Conservation (phyloP, 192 early-diverging fungal genomes). For the Lobosporangium transversale region DNA sequence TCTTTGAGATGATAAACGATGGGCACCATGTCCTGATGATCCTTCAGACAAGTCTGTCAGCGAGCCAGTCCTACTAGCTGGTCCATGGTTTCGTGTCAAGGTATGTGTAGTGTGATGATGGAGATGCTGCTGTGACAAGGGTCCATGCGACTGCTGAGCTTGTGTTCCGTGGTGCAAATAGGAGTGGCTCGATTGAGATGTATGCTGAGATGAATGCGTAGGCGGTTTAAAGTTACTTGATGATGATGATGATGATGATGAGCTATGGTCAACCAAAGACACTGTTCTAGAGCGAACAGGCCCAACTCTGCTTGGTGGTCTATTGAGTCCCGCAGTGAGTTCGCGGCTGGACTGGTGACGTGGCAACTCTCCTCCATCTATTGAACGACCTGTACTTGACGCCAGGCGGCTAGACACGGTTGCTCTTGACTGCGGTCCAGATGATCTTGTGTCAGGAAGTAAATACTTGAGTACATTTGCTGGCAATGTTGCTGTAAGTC, state of each 20-base stretch:
- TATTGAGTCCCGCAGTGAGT: conserved; percentile 9
- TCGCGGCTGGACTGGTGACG: conserved; percentile 32
- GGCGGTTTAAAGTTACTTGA: conserved; percentile 18
- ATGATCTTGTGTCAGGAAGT: conserved; percentile 31
- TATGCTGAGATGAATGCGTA: neutral
- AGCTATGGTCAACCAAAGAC: conserved; percentile 11
- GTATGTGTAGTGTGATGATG: conserved; percentile 4
- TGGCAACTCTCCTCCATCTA: conserved; percentile 19
- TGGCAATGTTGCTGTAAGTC: conserved; percentile 35
- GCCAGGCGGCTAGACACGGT: neutral
- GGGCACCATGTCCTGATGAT: neutral
- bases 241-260: too few relatives aligned
- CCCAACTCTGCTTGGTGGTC: conserved; percentile 39
- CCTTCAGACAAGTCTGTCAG: conserved; percentile 11
- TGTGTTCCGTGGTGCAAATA: conserved; percentile 8
- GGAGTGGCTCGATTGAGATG: conserved; percentile 18
- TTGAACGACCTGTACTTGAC: conserved; percentile 2
- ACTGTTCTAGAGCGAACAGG: conserved; percentile 41
- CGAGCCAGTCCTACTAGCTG: conserved; percentile 23
- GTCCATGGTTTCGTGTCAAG: conserved; percentile 30
- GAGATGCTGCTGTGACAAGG: neutral
- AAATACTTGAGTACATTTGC: conserved; percentile 42
- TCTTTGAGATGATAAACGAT: conserved; percentile 29
- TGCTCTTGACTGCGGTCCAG: conserved; percentile 6
- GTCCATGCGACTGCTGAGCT: conserved; percentile 2